Evolutionary conservation across 1,284 basidiomycete species (phyloP).

Genomic region (Agroathelia rolfsii): DNA sequence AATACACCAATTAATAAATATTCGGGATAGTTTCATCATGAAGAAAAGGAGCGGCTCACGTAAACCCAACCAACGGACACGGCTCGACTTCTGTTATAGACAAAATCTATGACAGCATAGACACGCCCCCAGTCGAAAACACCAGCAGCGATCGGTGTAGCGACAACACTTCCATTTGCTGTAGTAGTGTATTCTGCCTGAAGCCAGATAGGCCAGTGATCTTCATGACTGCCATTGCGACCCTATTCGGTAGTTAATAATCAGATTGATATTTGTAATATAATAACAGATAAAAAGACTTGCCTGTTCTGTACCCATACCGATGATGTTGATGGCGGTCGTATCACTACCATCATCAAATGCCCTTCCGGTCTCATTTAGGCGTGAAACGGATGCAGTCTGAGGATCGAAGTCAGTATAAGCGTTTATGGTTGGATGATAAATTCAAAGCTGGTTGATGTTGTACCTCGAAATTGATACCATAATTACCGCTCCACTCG

Average conservation of each 20-base stretch:
- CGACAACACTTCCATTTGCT: slow-evolving; percentile 1
- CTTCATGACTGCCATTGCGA: background rate
- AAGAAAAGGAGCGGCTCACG: background rate
- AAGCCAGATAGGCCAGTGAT: slow-evolving; percentile 1
- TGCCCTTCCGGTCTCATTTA: background rate
- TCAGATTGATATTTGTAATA: too few relatives aligned
- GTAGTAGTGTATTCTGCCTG: background rate
- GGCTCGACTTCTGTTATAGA: background rate
- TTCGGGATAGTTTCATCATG: too few relatives aligned
- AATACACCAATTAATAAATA: too few relatives aligned
- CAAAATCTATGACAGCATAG: slow-evolving; percentile 1
- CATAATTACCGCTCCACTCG: background rate
- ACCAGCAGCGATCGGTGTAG: background rate
- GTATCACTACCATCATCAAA: background rate
- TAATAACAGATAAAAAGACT: too few relatives aligned
- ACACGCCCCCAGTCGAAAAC: slow-evolving; percentile 1
- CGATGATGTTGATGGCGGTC: background rate
- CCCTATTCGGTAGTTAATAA: too few relatives aligned
- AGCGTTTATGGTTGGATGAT: too few relatives aligned
- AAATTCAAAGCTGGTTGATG: too few relatives aligned
- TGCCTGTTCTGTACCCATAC: slow-evolving; percentile 1
- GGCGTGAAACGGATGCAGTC: background rate
- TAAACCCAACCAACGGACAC: slow-evolving; percentile 1
- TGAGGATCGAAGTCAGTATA: too few relatives aligned
- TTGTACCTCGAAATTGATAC: slow-evolving; percentile 3